Percentiles rank a stretch among this genome's conserved stretches.
These are phyloP conservation scores for Lindgomyces ingoldianus DNA, from an alignment of 495 filamentous ascomycete genomes.

Conservation along the genomic window DNA sequence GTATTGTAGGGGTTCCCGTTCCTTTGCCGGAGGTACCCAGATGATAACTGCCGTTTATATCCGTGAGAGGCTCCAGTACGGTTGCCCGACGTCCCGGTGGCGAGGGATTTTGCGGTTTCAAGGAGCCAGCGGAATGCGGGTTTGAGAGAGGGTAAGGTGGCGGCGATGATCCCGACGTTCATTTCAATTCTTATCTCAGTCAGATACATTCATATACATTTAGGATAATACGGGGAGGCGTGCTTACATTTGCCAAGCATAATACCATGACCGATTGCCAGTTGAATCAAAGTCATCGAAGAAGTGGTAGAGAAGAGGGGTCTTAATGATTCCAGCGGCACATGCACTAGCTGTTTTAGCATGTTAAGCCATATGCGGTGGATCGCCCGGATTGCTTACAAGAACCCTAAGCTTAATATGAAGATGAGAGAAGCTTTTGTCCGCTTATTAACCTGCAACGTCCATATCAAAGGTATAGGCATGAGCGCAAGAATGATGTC, in stretches of 20 bases:
- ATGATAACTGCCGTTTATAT: conserved; percentile 19
- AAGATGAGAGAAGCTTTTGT: conserved; percentile 39
- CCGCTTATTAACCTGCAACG: conserved; percentile 38
- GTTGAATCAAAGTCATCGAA: conserved; percentile 31
- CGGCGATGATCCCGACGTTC: conserved; percentile 37
- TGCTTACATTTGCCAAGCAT: conserved; percentile 27
- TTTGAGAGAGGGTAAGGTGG: conserved; percentile 38
- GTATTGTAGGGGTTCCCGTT: background rate
- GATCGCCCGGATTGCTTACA: conserved; percentile 13
- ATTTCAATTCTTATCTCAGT: conserved; percentile 33
- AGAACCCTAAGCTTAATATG: conserved; percentile 38
- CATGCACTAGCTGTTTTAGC: conserved; percentile 25
- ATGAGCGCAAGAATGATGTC: conserved; percentile 40
- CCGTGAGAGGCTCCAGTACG: conserved; percentile 3
- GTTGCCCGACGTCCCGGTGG: conserved; percentile 2
- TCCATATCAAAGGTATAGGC: conserved; percentile 39
- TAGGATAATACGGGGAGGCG: background rate
- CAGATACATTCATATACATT: background rate
- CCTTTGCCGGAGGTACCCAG: conserved; percentile 22
- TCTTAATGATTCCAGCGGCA: conserved; percentile 38
- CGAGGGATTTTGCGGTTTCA: conserved; percentile 19
- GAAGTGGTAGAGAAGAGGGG: conserved; percentile 34
- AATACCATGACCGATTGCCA: conserved; percentile 22
- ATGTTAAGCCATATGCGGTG: background rate
- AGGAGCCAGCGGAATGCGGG: conserved; percentile 36